These are phyloP conservation scores for Candida argentea DNA, from an alignment of 805 yeast species.

Conservation along the genomic window DNA sequence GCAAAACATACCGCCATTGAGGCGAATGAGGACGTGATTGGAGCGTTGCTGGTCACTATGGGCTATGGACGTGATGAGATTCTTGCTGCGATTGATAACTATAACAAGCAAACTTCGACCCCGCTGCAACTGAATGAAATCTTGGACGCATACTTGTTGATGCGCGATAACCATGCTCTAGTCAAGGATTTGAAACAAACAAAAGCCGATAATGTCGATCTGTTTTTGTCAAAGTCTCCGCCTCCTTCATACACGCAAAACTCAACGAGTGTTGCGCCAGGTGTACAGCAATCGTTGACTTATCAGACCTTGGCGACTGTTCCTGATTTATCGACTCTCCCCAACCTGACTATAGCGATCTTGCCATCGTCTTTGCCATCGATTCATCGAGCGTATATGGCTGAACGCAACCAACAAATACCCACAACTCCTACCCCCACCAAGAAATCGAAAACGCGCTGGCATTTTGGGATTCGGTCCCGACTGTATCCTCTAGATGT, in stretches of 20 bases:
- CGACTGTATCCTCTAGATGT: slow-evolving; percentile 95
- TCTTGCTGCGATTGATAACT: slow-evolving; percentile 12
- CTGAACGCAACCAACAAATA: slow-evolving; percentile 31
- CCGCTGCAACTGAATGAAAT: slow-evolving; percentile 52
- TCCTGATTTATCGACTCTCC: slow-evolving; percentile 40
- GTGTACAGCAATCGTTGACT: slow-evolving; percentile 35
- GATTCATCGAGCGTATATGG: slow-evolving; percentile 89
- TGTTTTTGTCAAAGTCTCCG: slow-evolving; percentile 51
- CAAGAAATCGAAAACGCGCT: slow-evolving; percentile 85
- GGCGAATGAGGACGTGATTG: slow-evolving; percentile 17
- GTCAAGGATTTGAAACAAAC: slow-evolving; percentile 55
- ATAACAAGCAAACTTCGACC: slow-evolving; percentile 12
- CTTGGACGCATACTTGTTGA: slow-evolving; percentile 73
- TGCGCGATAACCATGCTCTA: slow-evolving; percentile 67
- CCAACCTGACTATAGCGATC: slow-evolving; percentile 80
- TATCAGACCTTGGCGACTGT: slow-evolving; percentile 39
- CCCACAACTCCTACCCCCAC: slow-evolving; percentile 46
- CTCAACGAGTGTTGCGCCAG: slow-evolving; percentile 25
- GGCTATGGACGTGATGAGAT: slow-evolving; percentile 21
- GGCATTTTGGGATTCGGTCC: slow-evolving; percentile 98
- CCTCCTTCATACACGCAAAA: slow-evolving; percentile 32
- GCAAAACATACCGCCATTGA: slow-evolving; percentile 16
- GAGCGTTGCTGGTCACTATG: slow-evolving; percentile 19
- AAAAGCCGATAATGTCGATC: slow-evolving; percentile 43
- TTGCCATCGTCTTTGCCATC: slow-evolving; percentile 91